Evolutionary conservation across 371 early-diverging fungal genomes (phyloP).

Genomic region (Blakeslea trispora): DNA sequence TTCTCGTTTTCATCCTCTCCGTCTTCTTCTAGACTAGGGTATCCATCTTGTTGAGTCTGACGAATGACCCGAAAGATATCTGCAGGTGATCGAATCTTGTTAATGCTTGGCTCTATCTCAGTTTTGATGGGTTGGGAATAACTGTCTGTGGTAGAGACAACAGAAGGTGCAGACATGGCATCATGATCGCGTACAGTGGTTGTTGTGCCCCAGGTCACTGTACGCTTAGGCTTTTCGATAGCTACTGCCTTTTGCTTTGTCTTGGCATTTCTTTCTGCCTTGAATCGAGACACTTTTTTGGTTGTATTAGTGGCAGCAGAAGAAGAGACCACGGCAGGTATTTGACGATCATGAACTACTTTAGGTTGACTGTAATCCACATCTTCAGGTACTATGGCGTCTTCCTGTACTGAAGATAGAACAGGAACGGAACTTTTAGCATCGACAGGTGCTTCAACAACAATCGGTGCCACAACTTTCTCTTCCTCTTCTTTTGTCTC

Average conservation of each 20-base stretch:
- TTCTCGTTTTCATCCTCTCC: neutral
- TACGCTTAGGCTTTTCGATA: slow-evolving; percentile 12
- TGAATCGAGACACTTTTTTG: slow-evolving; percentile 37
- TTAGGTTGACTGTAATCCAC: neutral
- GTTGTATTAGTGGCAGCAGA: slow-evolving; percentile 8
- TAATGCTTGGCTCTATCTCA: slow-evolving; percentile 9
- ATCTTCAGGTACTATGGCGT: slow-evolving; percentile 3
- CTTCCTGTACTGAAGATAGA: neutral
- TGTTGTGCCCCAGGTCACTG: slow-evolving; percentile 37
- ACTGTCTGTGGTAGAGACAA: slow-evolving; percentile 16
- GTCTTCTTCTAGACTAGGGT: slow-evolving; percentile 32
- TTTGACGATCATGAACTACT: slow-evolving; percentile 2
- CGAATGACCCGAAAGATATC: slow-evolving; percentile 32
- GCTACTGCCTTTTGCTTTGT: slow-evolving; percentile 2
- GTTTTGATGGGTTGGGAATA: slow-evolving; percentile 41
- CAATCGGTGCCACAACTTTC: neutral
- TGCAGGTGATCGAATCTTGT: slow-evolving; percentile 30
- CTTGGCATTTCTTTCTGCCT: slow-evolving; percentile 23
- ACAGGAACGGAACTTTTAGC: too few relatives aligned
- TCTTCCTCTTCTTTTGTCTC: slow-evolving; percentile 2
- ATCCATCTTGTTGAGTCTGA: slow-evolving; percentile 31
- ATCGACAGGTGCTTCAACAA: neutral
- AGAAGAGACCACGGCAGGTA: slow-evolving; percentile 11
- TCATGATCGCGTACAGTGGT: slow-evolving; percentile 44
- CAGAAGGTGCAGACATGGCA: slow-evolving; percentile 30